Evolutionary conservation across 2,329 filamentous ascomycete species (phyloP), one percentile per base, ranked within the genome.

Genomic region (Sporothrix phasma): DNA sequence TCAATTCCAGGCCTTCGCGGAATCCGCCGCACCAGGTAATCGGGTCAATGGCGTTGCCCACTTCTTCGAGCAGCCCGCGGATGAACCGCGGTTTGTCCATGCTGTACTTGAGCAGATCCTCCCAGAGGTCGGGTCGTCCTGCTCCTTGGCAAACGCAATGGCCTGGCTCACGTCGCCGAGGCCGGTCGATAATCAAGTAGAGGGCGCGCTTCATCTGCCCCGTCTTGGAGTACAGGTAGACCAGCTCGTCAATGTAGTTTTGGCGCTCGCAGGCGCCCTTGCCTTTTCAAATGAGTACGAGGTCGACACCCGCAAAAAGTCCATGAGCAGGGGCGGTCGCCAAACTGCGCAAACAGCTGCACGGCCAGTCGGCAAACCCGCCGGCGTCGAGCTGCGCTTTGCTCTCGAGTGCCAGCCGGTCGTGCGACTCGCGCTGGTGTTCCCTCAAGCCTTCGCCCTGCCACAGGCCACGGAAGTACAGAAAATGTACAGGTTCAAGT

Each of bases 21-120:
- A 31, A 99, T 99, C 5, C 92, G 85, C 15, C 89, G 83, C 5
- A 99, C 90, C 3, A 99, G 84, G 88, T 89, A 67, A 97, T 93
- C 0, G 94, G 94, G 71, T 97, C 88, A 71, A 99, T 94, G 1
- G 91, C 86, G 0, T 92, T 97, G 41, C 94, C 94, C 1, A 96
- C 93, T 76, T 97, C 91, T 71, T 96, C 91, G 0, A 99, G 84
- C 3, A 99, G 79, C 0, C 90, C 92, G 13, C 90, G 88, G 69
- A 99, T 97, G 76, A 99, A 99, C 46, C 85, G 85, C 0, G 94
- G 94, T 72, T 97, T 96, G 76, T 97, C 92, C 94, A 99, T 97
- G 66, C 89, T 93, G 74, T 97, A 97, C 69, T 93, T 86, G 5
- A 99, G 83, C 7, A 99, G 81, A 71, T 97, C 92, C 68, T 96